Base-by-base conservation (phyloP, 805 yeast genomes). In the Starmerella gropengiesseri region DNA sequence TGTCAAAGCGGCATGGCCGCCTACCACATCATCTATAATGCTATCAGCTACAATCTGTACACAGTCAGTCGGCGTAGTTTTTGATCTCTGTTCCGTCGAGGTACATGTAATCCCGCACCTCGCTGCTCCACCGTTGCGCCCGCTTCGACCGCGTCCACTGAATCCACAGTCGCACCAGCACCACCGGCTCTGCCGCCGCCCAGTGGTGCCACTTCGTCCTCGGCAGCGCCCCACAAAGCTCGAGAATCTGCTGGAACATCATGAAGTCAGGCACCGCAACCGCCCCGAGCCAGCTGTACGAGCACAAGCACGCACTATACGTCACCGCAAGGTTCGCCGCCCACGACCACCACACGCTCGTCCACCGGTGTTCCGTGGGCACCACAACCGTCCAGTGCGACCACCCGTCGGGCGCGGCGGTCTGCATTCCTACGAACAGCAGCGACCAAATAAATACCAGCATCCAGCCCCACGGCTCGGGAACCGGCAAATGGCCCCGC, bases 71-170 rank as follows among this genome's bases (percentile, higher is more conserved):
- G 4, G 32, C 32, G 35, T 31, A 39, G 41, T 46, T 46, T 12
- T 31, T 27, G n/a, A 46, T 36, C 36, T 40, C 44, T 2, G 35
- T 31, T 2, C 33, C 39, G 11, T 44, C 48, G 4, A 44, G 39
- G 30, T 44, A 40, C 17, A 21, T 21, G 21, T 35, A 20, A 20
- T 40, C 44, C n/a, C 48, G 37, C 13, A 34, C 43, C 3, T 4
- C 13, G 2, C 19, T 9, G 16, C 31, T 25, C 27, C 40, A 19
- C 17, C 13, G 5, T n/a, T 25, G 29, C 3, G 40, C 31, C 7
- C 8, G 18, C 12, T 18, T 16, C 11, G 46, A 43, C 26, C 13
- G 18, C 26, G 21, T 13, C 42, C 39, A 43, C 7, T 17, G 23
- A 9, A 13, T 13, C 31, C 35, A 20, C 5, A 34, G n/a, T 11